phyloP scores from a whole-genome alignment of 768 basidiomycete species.

The Tricholoma terreum region DNA sequence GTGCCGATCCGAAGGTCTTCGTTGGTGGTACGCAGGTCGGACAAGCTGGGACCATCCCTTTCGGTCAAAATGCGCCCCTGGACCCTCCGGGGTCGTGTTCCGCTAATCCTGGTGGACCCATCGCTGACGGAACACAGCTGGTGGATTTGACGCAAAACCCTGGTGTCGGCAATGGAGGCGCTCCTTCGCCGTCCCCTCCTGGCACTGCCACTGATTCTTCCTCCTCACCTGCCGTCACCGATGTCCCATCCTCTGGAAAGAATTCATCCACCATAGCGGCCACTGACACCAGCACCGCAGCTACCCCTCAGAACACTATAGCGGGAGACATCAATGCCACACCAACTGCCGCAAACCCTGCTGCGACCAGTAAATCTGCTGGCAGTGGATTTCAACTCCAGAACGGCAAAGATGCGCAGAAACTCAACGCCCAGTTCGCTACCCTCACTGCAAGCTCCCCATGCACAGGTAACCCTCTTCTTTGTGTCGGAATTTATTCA shows the following conservation, averaged over 20 bases:
- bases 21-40: conserved; percentile 43
- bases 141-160: conserved; percentile 32
- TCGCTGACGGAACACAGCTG: conserved; percentile 48
- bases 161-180: conserved; percentile 21
- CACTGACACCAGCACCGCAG: background rate
- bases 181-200: conserved; percentile 8
- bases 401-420: conserved; percentile 38
- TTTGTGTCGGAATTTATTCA: background rate
- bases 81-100: conserved; percentile 50
- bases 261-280: no score
- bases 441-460: conserved; percentile 33
- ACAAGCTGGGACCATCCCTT: conserved; percentile 48
- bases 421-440: conserved; percentile 39
- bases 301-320: background rate
- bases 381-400: conserved; percentile 25
- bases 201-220: conserved; percentile 15
- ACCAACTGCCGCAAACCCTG: conserved; percentile 7
- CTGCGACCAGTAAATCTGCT: conserved; percentile 15
- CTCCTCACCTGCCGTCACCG: conserved; percentile 14
- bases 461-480: conserved; percentile 28
- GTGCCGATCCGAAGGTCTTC: conserved; percentile 42
- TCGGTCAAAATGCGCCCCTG: conserved; percentile 38
- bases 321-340: no score
- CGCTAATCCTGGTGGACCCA: conserved; percentile 44
- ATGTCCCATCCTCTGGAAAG: background rate